Conservation (phyloP, 2,329 filamentous ascomycete species). For the Hypoxylon sp. region DNA sequence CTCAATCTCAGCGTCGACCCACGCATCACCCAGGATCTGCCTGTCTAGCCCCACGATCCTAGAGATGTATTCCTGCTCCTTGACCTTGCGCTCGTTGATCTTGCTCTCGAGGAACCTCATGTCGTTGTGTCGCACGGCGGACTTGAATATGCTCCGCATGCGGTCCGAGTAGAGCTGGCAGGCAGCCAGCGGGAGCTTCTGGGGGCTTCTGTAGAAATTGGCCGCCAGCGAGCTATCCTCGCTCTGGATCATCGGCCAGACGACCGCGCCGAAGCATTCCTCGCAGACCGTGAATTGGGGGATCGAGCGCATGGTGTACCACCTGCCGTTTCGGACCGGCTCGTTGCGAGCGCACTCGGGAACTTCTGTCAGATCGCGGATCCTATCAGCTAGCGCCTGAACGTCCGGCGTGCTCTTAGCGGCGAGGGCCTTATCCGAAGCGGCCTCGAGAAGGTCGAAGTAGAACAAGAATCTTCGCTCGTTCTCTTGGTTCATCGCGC, state of each 20-base stretch:
- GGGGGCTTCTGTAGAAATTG: slow-evolving; percentile 73
- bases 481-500: slow-evolving; percentile 73
- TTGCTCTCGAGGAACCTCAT: slow-evolving; percentile 70
- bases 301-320: slow-evolving; percentile 82
- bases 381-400: slow-evolving; percentile 71
- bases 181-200: slow-evolving; percentile 65
- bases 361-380: slow-evolving; percentile 68
- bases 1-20: slow-evolving; percentile 60
- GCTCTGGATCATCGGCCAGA: slow-evolving; percentile 72
- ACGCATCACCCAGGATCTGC: slow-evolving; percentile 52
- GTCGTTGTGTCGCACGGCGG: slow-evolving; percentile 75
- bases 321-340: slow-evolving; percentile 71
- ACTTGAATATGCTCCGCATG: slow-evolving; percentile 80
- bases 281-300: slow-evolving; percentile 87
- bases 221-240: slow-evolving; percentile 65
- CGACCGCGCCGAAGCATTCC: slow-evolving; percentile 84
- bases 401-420: slow-evolving; percentile 66
- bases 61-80: slow-evolving; percentile 70
- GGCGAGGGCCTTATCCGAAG: slow-evolving; percentile 64
- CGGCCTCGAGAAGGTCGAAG: slow-evolving; percentile 71
- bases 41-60: slow-evolving; percentile 61
- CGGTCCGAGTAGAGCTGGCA: slow-evolving; percentile 86
- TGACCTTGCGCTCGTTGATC: slow-evolving; percentile 69
- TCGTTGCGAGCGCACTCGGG: slow-evolving; percentile 75
- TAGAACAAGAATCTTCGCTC: slow-evolving; percentile 66